Base-by-base conservation (phyloP, 1,284 basidiomycete species). In the Ustilago bromivora region DNA sequence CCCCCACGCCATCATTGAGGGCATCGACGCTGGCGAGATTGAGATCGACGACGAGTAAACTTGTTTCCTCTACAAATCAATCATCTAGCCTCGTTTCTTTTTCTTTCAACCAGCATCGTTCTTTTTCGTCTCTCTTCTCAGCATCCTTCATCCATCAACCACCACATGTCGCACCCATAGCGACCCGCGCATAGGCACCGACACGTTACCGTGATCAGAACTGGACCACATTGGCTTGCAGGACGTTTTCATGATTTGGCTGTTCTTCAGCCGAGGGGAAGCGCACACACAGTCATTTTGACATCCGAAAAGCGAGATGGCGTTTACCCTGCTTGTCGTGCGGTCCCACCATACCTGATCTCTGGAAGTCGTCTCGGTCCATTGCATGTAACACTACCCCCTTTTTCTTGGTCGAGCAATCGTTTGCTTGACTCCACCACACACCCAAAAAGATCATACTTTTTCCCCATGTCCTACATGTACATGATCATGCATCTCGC, bases 1-100 rank as follows among this genome's bases (percentile, higher is more conserved):
- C 62, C 91, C 97, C 73, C 96, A 98, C 88, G 95, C 97, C 87
- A 87, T 99, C 87, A 98, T 99, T 80, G 96, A 98, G 85, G 93
- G 90, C 75, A 99, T 99, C 87, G 92, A 96, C 89, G 92, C 92
- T 82, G 97, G 96, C 76, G 95, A 97, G 88, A 90, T 97, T 82
- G 95, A 85, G 82, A 79, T 85, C 61, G 82, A 83, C 47, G 80
- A 81, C 62, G 84, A 84, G 76, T 85, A 83, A 81, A 70, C 46
- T 54, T 12, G 36, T 49, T 51, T 23, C 17, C n/a, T 61, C 10
- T 53, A 3, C 17, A 10, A 35, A 35, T 15, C 32, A 58, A 49
- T n/a, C 11, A 47, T 49, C 31, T 49, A 23, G 41, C 46, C 57
- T 49, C 57, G 4, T 36, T 47, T 36, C 34, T 53, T 31, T 35